Evolutionary conservation across 2,329 filamentous ascomycete genomes (phyloP), one percentile per base, ranked within the genome.

Genomic region (Fusarium paranaense): DNA sequence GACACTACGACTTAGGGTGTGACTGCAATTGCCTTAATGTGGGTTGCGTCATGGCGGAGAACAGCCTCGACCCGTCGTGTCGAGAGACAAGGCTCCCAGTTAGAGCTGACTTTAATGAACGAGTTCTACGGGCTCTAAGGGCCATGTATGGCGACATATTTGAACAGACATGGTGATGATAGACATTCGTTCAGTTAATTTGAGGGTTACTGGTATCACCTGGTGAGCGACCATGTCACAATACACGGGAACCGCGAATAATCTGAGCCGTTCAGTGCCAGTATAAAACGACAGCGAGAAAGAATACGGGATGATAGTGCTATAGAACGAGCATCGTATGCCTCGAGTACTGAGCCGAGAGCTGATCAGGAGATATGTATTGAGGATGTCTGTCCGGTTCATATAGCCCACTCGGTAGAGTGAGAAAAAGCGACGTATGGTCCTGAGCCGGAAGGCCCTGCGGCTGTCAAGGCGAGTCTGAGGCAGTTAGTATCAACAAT

Each of bases 391-490:
- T 22, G 1, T 30, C 52, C 52, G 35, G 18, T 56, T 56, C 52
- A 56, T 35, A 56, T 56, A 35, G 22, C 56, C 56, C 18, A 59
- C 56, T 30, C 56, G 56, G 35, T 59, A 30, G 35, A 59, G 20
- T 62, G 59, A 25, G 59, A 47, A 33, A 62, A 62, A 5, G 59
- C 38, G 14, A 47, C 59, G n/a, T 62, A 62, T 13, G 40, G n/a
- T 11, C 20, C 59, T 7, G 22, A 30, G 14, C 30, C 7, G 11
- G 30, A 32, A n/a, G 22, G 40, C n/a, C 18, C 27, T 33, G 16
- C 35, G 27, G 25, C 27, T n/a, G 59, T 35, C 6, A 50, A n/a
- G n/a, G 37, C 13, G 7, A 62, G 40, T 42, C 37, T 47, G 5
- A 47, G 27, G n/a, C 25, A 27, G 22, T 22, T 42, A 10, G 57